phyloP scores from a whole-genome alignment of 345 rosid genomes.

The Atalantia buxifolia region DNA sequence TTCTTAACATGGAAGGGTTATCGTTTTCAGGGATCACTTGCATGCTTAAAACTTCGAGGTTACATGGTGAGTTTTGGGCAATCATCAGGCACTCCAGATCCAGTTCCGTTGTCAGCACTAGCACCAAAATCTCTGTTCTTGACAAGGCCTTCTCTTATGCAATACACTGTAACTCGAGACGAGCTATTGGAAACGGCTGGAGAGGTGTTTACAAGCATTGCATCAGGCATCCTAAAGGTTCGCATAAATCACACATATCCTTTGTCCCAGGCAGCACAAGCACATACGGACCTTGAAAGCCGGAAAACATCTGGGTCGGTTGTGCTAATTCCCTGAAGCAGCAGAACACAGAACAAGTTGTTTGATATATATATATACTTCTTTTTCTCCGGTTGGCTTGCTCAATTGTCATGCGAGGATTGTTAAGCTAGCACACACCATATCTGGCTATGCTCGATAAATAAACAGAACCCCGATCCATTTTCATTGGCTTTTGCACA shows the following conservation, averaged over 20 bases:
- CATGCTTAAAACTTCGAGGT: constrained; percentile 69
- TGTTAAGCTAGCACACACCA: neutral
- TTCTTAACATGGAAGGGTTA: neutral
- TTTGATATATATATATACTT: neutral
- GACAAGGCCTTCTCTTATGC: constrained; percentile 79
- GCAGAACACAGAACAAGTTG: neutral
- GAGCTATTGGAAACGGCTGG: constrained; percentile 75
- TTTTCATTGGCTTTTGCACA: neutral
- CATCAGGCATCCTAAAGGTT: constrained; percentile 58
- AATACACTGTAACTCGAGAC: constrained; percentile 59
- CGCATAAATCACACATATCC: constrained; percentile 76
- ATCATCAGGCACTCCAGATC: constrained; percentile 79
- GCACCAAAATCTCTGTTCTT: constrained; percentile 70
- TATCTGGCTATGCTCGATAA: neutral
- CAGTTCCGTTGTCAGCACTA: constrained; percentile 71
- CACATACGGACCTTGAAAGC: constrained; percentile 74
- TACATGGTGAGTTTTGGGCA: constrained; percentile 89
- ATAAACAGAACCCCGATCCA: neutral
- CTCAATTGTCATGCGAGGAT: neutral
- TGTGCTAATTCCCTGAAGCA: constrained; percentile 61
- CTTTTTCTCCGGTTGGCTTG: neutral
- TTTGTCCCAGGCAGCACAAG: constrained; percentile 64
- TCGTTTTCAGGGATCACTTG: constrained; percentile 68
- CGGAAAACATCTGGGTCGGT: constrained; percentile 72
- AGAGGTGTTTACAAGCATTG: constrained; percentile 59